phyloP scores from a whole-genome alignment of 75 land plant genomes.

The Cunninghamia lanceolata region DNA sequence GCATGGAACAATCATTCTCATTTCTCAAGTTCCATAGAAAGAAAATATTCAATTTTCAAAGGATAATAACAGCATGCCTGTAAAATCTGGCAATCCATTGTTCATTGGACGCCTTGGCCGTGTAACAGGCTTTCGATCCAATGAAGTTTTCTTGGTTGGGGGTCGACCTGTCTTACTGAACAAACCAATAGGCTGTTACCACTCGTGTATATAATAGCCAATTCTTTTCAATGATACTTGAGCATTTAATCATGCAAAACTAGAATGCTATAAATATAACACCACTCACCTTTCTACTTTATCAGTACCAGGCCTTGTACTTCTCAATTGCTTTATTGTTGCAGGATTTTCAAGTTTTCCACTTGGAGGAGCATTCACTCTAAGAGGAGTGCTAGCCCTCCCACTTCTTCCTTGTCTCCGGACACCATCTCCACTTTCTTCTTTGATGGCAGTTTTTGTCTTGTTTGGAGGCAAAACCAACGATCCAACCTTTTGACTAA shows the following conservation, averaged over 20 bases:
- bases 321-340: conserved; percentile 72
- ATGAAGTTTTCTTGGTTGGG: conserved; percentile 54
- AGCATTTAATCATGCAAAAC: background rate
- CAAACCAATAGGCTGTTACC: background rate
- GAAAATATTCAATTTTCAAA: background rate
- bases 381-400: conserved; percentile 45
- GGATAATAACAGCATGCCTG: conserved; percentile 33
- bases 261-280: background rate
- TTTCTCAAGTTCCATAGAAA: background rate
- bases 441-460: conserved; percentile 41
- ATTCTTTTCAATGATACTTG: background rate
- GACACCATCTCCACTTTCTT: conserved; percentile 74
- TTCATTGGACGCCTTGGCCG: conserved; percentile 46
- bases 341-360: conserved; percentile 60
- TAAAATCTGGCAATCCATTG: conserved; percentile 46
- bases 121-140: conserved; percentile 68
- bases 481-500: conserved; percentile 50
- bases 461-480: conserved; percentile 45
- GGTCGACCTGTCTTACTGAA: conserved; percentile 83
- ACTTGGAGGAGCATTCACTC: conserved; percentile 26
- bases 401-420: conserved; percentile 84
- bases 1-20: background rate
- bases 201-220: background rate
- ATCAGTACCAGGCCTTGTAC: conserved; percentile 56
- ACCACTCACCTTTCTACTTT: conserved; percentile 52